Percentiles rank a stretch among this genome's conserved stretches.
phyloP scores from a whole-genome alignment of 805 yeast genomes.

The Kuraishia capsulata region DNA sequence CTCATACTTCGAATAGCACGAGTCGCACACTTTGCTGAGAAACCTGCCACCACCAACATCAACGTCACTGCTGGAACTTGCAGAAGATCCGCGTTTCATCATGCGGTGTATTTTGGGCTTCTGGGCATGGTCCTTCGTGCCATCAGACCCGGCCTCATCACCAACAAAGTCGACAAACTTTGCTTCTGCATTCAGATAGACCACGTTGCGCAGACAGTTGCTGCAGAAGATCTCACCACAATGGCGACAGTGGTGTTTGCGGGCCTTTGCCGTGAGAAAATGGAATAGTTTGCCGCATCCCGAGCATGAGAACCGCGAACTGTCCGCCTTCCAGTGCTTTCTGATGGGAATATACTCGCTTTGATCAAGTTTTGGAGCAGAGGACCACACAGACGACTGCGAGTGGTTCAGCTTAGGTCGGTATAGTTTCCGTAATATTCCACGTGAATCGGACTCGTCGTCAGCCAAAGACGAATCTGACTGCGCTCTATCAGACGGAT shows the following conservation, averaged over 20 bases:
- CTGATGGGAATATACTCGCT: constrained; percentile 32
- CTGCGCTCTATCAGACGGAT: neutral
- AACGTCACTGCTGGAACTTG: neutral
- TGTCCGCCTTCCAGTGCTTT: constrained; percentile 71
- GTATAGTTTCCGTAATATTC: neutral
- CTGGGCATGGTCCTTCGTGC: constrained; percentile 2
- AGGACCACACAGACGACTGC: constrained; percentile 3
- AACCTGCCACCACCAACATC: constrained; percentile 9
- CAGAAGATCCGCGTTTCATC: constrained; percentile 1
- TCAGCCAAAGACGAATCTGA: neutral
- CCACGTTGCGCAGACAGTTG: constrained; percentile 23
- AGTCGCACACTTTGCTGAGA: constrained; percentile 23
- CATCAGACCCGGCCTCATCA: constrained; percentile 3
- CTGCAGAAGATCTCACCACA: constrained; percentile 33
- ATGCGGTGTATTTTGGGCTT: neutral
- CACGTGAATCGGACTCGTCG: neutral
- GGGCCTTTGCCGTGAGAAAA: constrained; percentile 56
- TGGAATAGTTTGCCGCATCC: constrained; percentile 64
- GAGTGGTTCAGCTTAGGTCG: constrained; percentile 2
- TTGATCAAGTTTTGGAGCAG: neutral
- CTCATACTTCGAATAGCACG: constrained; percentile 24
- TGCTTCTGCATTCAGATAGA: constrained; percentile 24
- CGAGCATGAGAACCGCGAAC: constrained; percentile 51
- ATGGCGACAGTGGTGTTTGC: constrained; percentile 30
- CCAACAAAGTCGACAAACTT: constrained; percentile 20